phyloP scores from a whole-genome alignment of 2,329 filamentous ascomycete species.

The Colletotrichum caudatum region DNA sequence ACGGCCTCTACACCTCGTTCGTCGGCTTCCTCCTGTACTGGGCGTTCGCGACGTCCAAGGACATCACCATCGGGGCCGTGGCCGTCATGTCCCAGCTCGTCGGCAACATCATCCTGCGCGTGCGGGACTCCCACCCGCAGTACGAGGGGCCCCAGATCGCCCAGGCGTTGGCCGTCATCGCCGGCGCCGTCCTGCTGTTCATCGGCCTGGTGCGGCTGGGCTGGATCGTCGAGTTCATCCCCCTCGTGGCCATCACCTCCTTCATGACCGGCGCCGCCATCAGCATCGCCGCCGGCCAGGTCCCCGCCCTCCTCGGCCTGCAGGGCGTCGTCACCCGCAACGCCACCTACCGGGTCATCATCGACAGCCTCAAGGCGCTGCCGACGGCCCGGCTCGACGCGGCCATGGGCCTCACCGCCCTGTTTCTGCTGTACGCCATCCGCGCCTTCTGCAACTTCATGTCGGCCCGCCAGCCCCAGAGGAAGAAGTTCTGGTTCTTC shows the following conservation, averaged over 20 bases:
- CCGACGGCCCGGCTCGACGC: constrained; percentile 70
- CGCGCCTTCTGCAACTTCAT: constrained; percentile 70
- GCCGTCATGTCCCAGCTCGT: constrained; percentile 65
- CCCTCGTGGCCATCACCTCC: constrained; percentile 61
- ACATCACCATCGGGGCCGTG: constrained; percentile 78
- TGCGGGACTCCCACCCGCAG: constrained; percentile 51
- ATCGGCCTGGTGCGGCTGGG: constrained; percentile 61
- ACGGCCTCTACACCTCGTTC: constrained; percentile 84
- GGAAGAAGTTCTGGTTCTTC: constrained; percentile 82
- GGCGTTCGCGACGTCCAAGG: constrained; percentile 87
- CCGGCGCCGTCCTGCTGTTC: constrained; percentile 57
- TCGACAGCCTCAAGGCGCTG: constrained; percentile 56
- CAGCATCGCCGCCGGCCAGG: constrained; percentile 62
- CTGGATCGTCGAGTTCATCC: constrained; percentile 65
- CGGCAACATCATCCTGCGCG: constrained; percentile 58
- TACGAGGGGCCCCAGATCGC: constrained; percentile 57
- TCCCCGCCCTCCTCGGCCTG: constrained; percentile 59
- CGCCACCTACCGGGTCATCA: constrained; percentile 59
- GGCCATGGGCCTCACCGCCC: constrained; percentile 76
- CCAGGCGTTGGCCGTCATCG: constrained; percentile 58
- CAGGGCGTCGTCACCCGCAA: constrained; percentile 58
- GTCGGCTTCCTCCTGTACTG: constrained; percentile 85
- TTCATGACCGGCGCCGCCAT: constrained; percentile 65
- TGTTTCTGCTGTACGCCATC: constrained; percentile 75
- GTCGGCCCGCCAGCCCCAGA: constrained; percentile 74